Evolutionary conservation across 441 rosid species (phyloP), one percentile per base, ranked within the genome.

Genomic region (Brassica balearica): DNA sequence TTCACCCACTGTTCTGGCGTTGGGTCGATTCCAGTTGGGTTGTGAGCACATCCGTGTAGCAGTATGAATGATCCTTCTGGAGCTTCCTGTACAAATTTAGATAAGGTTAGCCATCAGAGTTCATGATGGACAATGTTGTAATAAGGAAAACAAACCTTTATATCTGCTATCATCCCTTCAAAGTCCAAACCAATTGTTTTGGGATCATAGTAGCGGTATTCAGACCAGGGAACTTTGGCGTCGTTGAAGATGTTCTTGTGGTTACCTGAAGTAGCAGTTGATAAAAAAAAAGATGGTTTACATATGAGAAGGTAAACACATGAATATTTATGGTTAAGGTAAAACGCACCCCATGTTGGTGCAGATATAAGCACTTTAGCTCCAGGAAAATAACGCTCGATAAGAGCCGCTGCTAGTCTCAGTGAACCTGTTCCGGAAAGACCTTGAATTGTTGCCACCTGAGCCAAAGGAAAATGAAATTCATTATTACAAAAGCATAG

Each of bases 41-140:
- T 95, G 88, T 93, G 99, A 76, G 99, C 98, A 89, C 99, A 95
- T 55, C 99, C 99, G 75, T 95, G 99, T 64, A 95, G 99, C 89
- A 95, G 80, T 59, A 95, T 79, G 85, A 93, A 95, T 58, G 98
- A 93, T 82, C 96, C 98, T 76, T 89, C 96, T 29, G 98, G 95
- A 12, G 99, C 98, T 61, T 87, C 96, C 98, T 95, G 92, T 60
- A 81, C 66, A 70, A 1, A 1, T 43, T 29, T 2, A 56, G 14
- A 59, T 0, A 5, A 51, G 63, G 2, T 59, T 4, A 12, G 12
- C 5, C 12, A 25, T 23, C 64, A 62, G 11, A 29, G 20, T 46
- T 43, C 20, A 1, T 34, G 58, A 43, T 43, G 51, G 48, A 38
- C 48, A 8, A 61, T 15, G 25, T 11, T 2, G 19, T 7, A 68